These are phyloP conservation scores for Plasmopara viticola DNA, from an alignment of 352 stramenopile genomes.

Conservation along the genomic window DNA sequence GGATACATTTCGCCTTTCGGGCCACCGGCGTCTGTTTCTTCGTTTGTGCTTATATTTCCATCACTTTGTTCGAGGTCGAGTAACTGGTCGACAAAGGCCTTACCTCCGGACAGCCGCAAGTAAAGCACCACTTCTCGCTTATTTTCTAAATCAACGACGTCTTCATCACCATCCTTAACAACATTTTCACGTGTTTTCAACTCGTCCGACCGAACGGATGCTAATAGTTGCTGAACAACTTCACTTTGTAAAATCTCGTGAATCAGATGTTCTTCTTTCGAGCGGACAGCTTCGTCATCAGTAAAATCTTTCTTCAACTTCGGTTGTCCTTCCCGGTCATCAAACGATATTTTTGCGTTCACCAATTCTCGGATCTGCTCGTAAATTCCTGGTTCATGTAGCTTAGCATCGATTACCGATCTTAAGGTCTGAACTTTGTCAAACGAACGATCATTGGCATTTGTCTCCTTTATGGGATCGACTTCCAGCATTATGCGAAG, in stretches of 20 bases:
- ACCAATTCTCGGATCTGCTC: constrained; percentile 64
- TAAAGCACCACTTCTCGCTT: constrained; percentile 35
- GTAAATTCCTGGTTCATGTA: constrained; percentile 73
- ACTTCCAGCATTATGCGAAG: constrained; percentile 13
- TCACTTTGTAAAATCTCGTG: constrained; percentile 66
- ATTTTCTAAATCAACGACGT: constrained; percentile 2
- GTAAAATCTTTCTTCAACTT: constrained; percentile 5
- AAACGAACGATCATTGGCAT: constrained; percentile 9
- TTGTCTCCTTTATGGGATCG: constrained; percentile 2
- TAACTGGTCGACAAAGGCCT: constrained; percentile 73
- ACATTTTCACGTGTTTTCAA: constrained; percentile 5
- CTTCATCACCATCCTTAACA: constrained; percentile 6
- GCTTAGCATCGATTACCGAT: constrained; percentile 62
- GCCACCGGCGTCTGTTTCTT: constrained; percentile 12
- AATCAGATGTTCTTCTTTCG: constrained; percentile 29
- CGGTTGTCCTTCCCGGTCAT: not conserved
- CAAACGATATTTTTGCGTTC: constrained; percentile 8
- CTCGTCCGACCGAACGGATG: constrained; percentile 32
- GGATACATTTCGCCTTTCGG: constrained; percentile 18
- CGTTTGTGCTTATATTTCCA: constrained; percentile 1
- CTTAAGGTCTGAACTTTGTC: constrained; percentile 43
- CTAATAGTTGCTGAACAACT: constrained; percentile 62
- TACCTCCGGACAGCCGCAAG: constrained; percentile 46
- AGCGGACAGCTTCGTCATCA: not conserved
- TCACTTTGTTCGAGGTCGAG: constrained; percentile 16